A percentile compares a stretch with the other conserved stretches of the same genome.
Conservation (phyloP, 73 alveolate species). For the Tetrahymena malaccensis region DNA sequence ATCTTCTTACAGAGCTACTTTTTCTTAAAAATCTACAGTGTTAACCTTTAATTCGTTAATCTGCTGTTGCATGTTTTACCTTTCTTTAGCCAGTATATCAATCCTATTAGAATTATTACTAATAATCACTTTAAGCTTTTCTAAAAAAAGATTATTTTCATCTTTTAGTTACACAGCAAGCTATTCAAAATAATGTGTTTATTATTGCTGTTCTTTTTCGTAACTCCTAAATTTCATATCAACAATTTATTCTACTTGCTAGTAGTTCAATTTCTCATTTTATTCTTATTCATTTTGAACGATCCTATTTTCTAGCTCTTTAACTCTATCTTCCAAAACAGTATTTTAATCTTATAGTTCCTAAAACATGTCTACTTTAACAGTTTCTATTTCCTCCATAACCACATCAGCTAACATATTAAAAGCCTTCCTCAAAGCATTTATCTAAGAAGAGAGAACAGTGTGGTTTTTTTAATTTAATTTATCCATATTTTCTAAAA, state of each 20-base stretch:
- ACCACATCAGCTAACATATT: neutral
- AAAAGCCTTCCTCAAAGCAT: neutral
- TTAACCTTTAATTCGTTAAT: neutral
- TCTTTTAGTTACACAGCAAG: neutral
- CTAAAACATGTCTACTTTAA: neutral
- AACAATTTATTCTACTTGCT: neutral
- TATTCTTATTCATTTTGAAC: neutral
- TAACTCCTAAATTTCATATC: neutral
- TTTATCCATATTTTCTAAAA: neutral
- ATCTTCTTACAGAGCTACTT: neutral
- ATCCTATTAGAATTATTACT: neutral
- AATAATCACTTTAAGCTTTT: neutral
- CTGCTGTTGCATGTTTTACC: neutral
- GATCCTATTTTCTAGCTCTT: neutral
- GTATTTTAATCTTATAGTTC: neutral
- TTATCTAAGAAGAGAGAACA: neutral
- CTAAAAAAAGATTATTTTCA: neutral
- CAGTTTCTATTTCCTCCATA: neutral
- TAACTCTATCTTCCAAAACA: neutral
- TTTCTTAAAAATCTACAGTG: neutral
- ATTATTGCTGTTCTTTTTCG: neutral
- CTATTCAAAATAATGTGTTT: neutral
- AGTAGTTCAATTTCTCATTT: neutral
- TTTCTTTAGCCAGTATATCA: neutral
- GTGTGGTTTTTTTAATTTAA: neutral